These are phyloP conservation scores for Chytridiales sp. DNA, from an alignment of 371 early-diverging fungal genomes.

Conservation along the genomic window DNA sequence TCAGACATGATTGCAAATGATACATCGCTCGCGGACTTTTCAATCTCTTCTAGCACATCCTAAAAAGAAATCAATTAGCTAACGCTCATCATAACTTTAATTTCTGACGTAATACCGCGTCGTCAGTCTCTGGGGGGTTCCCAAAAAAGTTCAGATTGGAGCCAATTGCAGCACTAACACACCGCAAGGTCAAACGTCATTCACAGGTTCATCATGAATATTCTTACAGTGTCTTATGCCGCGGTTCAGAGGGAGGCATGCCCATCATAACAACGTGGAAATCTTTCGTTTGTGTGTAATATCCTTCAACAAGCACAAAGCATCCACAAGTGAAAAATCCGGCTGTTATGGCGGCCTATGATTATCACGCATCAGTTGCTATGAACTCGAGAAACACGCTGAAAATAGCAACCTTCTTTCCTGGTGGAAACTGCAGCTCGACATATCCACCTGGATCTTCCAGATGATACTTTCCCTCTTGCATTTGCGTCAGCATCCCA, in stretches of 20 bases:
- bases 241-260: constrained; percentile 75
- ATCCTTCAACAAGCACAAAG: constrained; percentile 82
- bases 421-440: constrained; percentile 59
- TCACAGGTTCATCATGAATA: background rate
- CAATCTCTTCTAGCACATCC: constrained; percentile 35
- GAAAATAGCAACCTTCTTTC: constrained; percentile 12
- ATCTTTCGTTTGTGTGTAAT: constrained; percentile 65
- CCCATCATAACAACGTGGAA: constrained; percentile 69
- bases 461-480: constrained; percentile 77
- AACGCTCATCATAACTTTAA: too few species aligned
- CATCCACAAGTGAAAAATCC: constrained; percentile 82
- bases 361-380: constrained; percentile 1
- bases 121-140: constrained; percentile 40
- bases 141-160: constrained; percentile 56
- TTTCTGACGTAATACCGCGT: constrained; percentile 16
- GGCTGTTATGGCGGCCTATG: constrained; percentile 34
- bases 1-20: constrained; percentile 80
- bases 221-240: constrained; percentile 59
- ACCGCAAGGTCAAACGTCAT: background rate
- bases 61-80: background rate
- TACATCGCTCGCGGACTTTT: constrained; percentile 56
- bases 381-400: background rate
- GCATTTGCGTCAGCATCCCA: constrained; percentile 85
- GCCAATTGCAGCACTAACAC: constrained; percentile 30
- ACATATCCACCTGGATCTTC: constrained; percentile 81